Evolutionary conservation across 495 filamentous ascomycete genomes (phyloP).

Genomic region (Penicillium manginii): DNA sequence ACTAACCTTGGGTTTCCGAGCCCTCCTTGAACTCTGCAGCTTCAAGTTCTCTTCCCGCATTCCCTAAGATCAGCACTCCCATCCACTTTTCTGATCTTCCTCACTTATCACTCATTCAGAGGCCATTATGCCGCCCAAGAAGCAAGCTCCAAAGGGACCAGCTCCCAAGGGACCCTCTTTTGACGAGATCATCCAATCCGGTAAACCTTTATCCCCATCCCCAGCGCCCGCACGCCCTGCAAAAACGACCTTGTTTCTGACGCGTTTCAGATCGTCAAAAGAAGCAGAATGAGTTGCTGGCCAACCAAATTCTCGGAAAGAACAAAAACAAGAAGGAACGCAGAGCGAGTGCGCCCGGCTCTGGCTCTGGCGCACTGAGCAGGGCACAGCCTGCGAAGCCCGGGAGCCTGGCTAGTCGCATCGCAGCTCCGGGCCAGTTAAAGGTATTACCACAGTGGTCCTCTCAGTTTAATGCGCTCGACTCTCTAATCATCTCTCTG

Average conservation of each 20-base stretch:
- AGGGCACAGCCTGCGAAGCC: slow-evolving; percentile 52
- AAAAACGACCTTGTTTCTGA: slow-evolving; percentile 12
- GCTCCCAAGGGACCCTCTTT: slow-evolving; percentile 44
- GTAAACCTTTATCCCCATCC: slow-evolving; percentile 37
- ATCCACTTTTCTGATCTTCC: too few species aligned
- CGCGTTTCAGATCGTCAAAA: slow-evolving; percentile 62
- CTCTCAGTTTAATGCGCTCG: not conserved
- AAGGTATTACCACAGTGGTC: not conserved
- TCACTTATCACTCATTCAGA: not conserved
- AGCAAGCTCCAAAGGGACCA: not conserved
- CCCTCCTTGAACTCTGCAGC: too few species aligned
- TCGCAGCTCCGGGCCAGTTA: slow-evolving; percentile 55
- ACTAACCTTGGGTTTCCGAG: too few species aligned
- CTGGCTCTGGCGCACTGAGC: slow-evolving; percentile 38
- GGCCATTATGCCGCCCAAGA: not conserved
- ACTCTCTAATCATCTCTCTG: slow-evolving; percentile 2
- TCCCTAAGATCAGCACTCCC: too few species aligned
- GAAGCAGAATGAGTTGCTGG: slow-evolving; percentile 71
- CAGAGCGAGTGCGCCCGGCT: slow-evolving; percentile 58
- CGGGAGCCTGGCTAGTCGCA: slow-evolving; percentile 69
- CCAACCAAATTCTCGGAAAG: slow-evolving; percentile 69
- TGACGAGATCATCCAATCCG: slow-evolving; percentile 67
- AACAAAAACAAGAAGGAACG: slow-evolving; percentile 43
- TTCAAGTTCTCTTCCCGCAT: too few species aligned
- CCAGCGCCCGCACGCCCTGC: not conserved